Conservation (phyloP, 768 basidiomycete genomes). For the Trametes elegans region DNA sequence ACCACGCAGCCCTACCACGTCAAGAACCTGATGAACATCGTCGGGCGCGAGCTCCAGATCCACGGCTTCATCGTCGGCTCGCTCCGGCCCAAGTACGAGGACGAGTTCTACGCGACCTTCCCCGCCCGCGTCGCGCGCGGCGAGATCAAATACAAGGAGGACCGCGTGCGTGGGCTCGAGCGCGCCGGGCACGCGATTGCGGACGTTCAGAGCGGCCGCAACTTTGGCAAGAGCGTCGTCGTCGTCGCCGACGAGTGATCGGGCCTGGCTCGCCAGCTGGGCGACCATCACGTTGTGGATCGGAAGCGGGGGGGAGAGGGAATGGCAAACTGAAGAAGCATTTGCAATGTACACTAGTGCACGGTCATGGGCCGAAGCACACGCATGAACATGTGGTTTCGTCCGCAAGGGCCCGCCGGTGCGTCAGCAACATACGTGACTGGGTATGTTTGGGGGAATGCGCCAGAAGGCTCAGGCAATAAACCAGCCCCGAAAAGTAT, state of each 20-base stretch:
- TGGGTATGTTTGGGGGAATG: too few species aligned
- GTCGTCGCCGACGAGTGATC: constrained; percentile 29
- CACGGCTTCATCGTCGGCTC: constrained; percentile 32
- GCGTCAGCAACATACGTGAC: too few species aligned
- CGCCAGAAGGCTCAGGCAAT: too few species aligned
- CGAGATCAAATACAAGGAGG: constrained; percentile 37
- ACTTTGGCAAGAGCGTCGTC: constrained; percentile 38
- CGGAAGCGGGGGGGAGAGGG: background rate
- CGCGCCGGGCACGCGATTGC: constrained; percentile 34
- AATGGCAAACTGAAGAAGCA: background rate
- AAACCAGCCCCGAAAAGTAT: too few species aligned
- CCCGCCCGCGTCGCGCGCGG: constrained; percentile 31
- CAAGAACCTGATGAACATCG: constrained; percentile 28
- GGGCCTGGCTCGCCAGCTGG: too few species aligned
- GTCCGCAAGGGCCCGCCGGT: too few species aligned
- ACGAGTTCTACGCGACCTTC: constrained; percentile 32
- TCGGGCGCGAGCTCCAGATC: constrained; percentile 29
- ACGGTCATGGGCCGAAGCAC: too few species aligned
- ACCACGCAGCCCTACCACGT: constrained; percentile 18
- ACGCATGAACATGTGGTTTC: too few species aligned
- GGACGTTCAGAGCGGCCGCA: constrained; percentile 34
- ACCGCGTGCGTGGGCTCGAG: constrained; percentile 33
- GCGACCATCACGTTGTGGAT: background rate
- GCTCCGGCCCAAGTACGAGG: constrained; percentile 25
- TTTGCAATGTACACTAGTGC: background rate